A percentile compares a stretch with the other conserved stretches of the same genome.
Evolutionary conservation across 164 flowering plant genomes (phyloP).

Genomic region (Brasenia schreberi): DNA sequence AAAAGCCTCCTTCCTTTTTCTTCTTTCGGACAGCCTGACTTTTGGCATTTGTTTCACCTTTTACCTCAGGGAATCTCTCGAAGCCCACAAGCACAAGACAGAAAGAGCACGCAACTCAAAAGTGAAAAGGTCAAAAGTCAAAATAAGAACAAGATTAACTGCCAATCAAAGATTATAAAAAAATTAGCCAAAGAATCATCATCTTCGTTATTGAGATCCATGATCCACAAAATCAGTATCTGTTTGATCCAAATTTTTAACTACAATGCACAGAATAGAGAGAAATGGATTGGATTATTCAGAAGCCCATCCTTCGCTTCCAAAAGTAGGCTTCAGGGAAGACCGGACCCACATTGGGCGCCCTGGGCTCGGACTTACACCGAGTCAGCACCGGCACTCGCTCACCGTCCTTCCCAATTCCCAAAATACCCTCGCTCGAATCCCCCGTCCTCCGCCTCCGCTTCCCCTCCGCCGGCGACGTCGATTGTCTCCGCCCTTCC

Average conservation of each 20-base stretch:
- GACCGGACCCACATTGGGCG: slow-evolving; percentile 6
- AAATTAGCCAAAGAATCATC: neutral
- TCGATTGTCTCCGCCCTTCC: too few species aligned
- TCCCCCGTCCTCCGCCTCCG: neutral
- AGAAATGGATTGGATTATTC: neutral
- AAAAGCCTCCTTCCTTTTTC: too few species aligned
- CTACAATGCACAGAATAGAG: neutral
- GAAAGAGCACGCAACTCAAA: neutral
- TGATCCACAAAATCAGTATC: neutral
- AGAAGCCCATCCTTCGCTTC: slow-evolving; percentile 5
- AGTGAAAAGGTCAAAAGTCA: neutral
- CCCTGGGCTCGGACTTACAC: slow-evolving; percentile 40
- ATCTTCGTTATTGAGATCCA: neutral
- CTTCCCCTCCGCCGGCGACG: neutral
- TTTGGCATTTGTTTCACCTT: neutral
- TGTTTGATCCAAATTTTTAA: neutral
- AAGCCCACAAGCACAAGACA: neutral
- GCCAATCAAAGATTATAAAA: neutral
- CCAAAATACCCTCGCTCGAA: slow-evolving; percentile 6
- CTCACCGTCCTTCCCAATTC: slow-evolving; percentile 5
- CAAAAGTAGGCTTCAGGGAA: slow-evolving; percentile 7
- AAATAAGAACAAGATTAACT: neutral
- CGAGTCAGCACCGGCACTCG: slow-evolving; percentile 18
- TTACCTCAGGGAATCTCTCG: neutral
- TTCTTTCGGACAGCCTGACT: too few species aligned